phyloP scores from a whole-genome alignment of 192 early-diverging fungal genomes.

The Allomyces macrogynus region DNA sequence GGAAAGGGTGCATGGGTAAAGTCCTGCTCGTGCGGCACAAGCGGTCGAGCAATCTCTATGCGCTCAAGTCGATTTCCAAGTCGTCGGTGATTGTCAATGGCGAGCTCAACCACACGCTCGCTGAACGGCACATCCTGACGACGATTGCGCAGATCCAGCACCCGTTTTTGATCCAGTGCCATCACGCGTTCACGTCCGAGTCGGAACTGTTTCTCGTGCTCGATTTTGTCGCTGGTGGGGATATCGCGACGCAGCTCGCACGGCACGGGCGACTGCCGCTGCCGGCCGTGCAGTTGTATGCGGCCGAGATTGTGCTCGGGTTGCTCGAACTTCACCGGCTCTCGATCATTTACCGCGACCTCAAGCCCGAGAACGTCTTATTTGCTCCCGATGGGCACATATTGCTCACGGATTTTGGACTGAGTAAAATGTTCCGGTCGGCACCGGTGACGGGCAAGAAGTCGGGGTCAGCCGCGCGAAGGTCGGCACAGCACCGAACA shows the following conservation, averaged over 20 bases:
- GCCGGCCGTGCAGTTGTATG: not conserved
- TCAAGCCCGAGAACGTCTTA: conserved; percentile 1
- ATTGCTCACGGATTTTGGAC: conserved; percentile 3
- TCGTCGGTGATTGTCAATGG: conserved; percentile 17
- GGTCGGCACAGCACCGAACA: conserved; percentile 1
- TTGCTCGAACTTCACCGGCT: conserved; percentile 13
- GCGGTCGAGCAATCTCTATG: conserved; percentile 20
- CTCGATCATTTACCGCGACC: conserved; percentile 8
- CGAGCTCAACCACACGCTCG: not conserved
- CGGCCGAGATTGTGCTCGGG: conserved; percentile 1
- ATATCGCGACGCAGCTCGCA: conserved; percentile 67
- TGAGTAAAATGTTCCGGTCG: conserved; percentile 14
- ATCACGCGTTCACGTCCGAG: conserved; percentile 85
- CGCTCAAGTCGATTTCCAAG: conserved; percentile 33
- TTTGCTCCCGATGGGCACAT: conserved; percentile 1
- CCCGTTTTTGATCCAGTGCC: conserved; percentile 79
- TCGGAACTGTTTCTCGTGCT: conserved; percentile 76
- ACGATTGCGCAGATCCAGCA: conserved; percentile 50
- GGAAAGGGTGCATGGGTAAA: conserved; percentile 35
- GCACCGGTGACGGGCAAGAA: conserved; percentile 6
- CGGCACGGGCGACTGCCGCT: not conserved
- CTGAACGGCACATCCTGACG: conserved; percentile 61
- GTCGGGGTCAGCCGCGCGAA: too few relatives aligned
- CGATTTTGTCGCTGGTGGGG: conserved; percentile 76
- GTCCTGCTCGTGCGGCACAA: conserved; percentile 25